phyloP scores from a whole-genome alignment of 2,329 filamentous ascomycete species.

The Neurospora crassa region DNA sequence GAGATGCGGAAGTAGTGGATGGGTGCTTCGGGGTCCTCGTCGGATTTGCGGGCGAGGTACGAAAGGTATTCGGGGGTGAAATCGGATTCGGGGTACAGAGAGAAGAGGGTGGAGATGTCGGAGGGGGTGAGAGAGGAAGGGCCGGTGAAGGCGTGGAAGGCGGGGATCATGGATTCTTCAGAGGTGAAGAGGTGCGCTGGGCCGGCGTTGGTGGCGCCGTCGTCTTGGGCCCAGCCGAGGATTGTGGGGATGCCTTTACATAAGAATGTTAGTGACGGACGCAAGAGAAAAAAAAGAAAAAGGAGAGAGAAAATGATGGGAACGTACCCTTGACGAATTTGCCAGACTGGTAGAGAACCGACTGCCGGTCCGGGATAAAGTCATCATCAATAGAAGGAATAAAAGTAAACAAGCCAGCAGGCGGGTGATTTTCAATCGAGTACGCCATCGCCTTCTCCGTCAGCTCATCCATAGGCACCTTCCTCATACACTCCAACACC shows the following conservation, averaged over 20 bases:
- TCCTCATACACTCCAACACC: constrained; percentile 16
- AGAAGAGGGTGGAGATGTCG: constrained; percentile 18
- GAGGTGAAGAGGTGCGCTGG: constrained; percentile 13
- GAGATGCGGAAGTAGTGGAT: constrained; percentile 17
- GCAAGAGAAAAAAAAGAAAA: too few species aligned
- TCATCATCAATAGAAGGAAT: constrained; percentile 22
- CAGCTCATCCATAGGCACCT: constrained; percentile 16
- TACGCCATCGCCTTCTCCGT: constrained; percentile 19
- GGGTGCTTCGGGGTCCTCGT: constrained; percentile 13
- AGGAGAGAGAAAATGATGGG: not conserved
- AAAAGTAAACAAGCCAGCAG: constrained; percentile 19
- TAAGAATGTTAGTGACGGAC: too few species aligned
- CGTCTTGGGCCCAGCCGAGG: constrained; percentile 21
- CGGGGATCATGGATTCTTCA: constrained; percentile 20
- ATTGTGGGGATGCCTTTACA: constrained; percentile 15
- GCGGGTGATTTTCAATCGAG: constrained; percentile 20
- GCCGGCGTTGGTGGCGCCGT: constrained; percentile 19
- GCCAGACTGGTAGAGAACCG: constrained; percentile 15
- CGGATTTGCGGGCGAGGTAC: constrained; percentile 12
- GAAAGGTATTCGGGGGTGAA: constrained; percentile 15
- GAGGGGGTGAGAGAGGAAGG: constrained; percentile 15
- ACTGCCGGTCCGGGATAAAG: constrained; percentile 19
- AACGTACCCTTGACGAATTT: constrained; percentile 11
- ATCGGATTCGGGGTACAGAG: constrained; percentile 18
- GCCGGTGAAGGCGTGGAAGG: constrained; percentile 14